A percentile compares a stretch with the other conserved stretches of the same genome.
Conservation (phyloP, 1,139 yeast genomes). For the Debaryomyces fabryi region DNA sequence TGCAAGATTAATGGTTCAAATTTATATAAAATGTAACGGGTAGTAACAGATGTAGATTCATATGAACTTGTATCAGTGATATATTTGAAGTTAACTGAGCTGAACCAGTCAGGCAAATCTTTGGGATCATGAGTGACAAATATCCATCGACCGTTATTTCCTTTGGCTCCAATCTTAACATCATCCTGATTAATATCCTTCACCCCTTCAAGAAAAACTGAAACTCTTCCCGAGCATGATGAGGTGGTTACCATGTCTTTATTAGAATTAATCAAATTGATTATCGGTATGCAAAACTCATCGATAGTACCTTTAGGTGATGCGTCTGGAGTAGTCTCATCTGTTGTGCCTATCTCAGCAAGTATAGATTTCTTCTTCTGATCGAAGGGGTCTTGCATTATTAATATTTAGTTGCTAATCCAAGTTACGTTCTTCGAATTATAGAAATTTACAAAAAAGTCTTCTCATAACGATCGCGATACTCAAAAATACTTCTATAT, state of each 20-base stretch:
- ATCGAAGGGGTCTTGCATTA: conserved; percentile 58
- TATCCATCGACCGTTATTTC: conserved; percentile 83
- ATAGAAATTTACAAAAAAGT: background rate
- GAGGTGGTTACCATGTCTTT: conserved; percentile 80
- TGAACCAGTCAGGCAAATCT: conserved; percentile 57
- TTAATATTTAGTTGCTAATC: background rate
- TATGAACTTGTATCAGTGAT: conserved; percentile 10
- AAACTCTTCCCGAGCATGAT: conserved; percentile 84
- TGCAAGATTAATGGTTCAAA: conserved; percentile 86
- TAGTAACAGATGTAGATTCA: conserved; percentile 17
- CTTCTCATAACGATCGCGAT: conserved; percentile 9
- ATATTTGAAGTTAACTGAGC: conserved; percentile 29
- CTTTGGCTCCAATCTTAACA: conserved; percentile 75
- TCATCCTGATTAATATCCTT: conserved; percentile 24
- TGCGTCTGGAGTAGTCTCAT: conserved; percentile 56
- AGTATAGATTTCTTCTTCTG: conserved; percentile 68
- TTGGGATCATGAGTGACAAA: conserved; percentile 70
- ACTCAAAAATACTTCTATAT: background rate
- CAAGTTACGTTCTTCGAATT: background rate
- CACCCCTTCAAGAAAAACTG: conserved; percentile 75
- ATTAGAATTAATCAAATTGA: conserved; percentile 63
- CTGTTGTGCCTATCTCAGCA: conserved; percentile 51
- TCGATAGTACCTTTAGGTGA: conserved; percentile 89
- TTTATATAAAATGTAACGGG: conserved; percentile 68
- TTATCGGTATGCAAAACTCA: conserved; percentile 68